A percentile compares a stretch with the other conserved stretches of the same genome.
Conservation (phyloP, 1,284 basidiomycete genomes). For the Boletus holoroseus region DNA sequence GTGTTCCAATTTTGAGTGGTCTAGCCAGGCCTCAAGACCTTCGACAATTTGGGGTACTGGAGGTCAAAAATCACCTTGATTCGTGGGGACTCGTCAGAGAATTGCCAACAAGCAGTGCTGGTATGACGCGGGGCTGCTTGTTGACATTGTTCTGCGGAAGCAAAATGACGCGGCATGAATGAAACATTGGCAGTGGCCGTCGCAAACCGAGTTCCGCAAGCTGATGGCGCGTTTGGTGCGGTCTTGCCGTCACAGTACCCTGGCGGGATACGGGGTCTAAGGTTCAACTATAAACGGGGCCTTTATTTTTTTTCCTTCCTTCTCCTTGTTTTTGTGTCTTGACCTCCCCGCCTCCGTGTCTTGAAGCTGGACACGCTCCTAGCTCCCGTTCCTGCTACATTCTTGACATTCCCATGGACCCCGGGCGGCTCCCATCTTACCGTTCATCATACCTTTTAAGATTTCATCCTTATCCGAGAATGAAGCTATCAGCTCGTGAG, state of each 20-base stretch:
- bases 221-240: conserved; percentile 25
- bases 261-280: conserved; percentile 22
- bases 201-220: conserved; percentile 18
- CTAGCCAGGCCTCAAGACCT: conserved; percentile 2
- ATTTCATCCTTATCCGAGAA: conserved; percentile 30
- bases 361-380: background rate
- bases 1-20: conserved; percentile 15
- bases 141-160: conserved; percentile 15
- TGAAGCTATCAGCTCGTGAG: conserved; percentile 24
- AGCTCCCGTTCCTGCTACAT: background rate
- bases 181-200: conserved; percentile 16
- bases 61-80: conserved; percentile 7
- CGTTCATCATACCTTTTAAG: conserved; percentile 31
- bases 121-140: background rate
- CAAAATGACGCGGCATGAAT: conserved; percentile 13
- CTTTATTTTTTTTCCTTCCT: conserved; percentile 3
- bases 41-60: conserved; percentile 1
- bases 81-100: background rate
- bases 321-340: conserved; percentile 1
- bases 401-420: conserved; percentile 20
- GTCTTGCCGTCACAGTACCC: conserved; percentile 26
- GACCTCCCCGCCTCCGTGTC: conserved; percentile 1
- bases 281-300: conserved; percentile 14
- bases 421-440: conserved; percentile 20
- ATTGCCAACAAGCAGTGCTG: background rate